Percentiles rank a stretch among this genome's conserved stretches.
phyloP scores from a whole-genome alignment of 352 stramenopile species.

The Phytophthora hibernalis region DNA sequence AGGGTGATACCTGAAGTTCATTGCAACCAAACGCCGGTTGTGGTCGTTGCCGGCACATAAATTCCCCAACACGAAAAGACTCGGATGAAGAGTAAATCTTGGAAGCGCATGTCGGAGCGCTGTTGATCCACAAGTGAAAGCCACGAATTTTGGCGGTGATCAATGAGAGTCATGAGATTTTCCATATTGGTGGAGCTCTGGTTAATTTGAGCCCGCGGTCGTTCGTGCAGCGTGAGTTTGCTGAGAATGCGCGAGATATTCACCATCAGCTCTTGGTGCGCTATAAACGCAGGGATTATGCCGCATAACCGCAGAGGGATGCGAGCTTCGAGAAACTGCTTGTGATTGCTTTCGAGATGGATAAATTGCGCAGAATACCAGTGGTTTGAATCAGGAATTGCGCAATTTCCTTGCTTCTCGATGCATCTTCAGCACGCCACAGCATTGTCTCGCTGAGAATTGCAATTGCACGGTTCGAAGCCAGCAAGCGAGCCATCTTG shows the following conservation, averaged over 20 bases:
- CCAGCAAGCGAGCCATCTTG: constrained; percentile 67
- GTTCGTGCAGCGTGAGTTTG: constrained; percentile 84
- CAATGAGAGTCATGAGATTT: constrained; percentile 58
- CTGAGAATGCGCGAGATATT: constrained; percentile 83
- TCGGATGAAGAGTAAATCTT: constrained; percentile 73
- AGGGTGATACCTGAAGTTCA: constrained; percentile 39
- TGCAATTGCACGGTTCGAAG: constrained; percentile 66
- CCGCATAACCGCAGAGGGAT: constrained; percentile 60
- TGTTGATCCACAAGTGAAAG: constrained; percentile 49
- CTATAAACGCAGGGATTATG: constrained; percentile 50
- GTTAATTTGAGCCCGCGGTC: constrained; percentile 76
- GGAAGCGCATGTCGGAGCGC: constrained; percentile 41
- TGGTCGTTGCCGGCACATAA: constrained; percentile 87
- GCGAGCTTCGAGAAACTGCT: constrained; percentile 72
- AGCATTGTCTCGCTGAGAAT: constrained; percentile 58
- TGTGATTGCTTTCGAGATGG: constrained; percentile 62
- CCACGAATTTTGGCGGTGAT: constrained; percentile 44
- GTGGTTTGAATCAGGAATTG: constrained; percentile 80
- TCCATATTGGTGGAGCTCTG: constrained; percentile 43
- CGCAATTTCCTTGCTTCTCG: constrained; percentile 61
- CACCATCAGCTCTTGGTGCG: constrained; percentile 75
- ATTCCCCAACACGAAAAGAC: constrained; percentile 89
- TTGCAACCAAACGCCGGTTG: constrained; percentile 61
- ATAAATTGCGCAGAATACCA: constrained; percentile 72
- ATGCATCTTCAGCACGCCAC: constrained; percentile 40